Conservation (phyloP, 768 basidiomycete species). For the Suillus variegatus region DNA sequence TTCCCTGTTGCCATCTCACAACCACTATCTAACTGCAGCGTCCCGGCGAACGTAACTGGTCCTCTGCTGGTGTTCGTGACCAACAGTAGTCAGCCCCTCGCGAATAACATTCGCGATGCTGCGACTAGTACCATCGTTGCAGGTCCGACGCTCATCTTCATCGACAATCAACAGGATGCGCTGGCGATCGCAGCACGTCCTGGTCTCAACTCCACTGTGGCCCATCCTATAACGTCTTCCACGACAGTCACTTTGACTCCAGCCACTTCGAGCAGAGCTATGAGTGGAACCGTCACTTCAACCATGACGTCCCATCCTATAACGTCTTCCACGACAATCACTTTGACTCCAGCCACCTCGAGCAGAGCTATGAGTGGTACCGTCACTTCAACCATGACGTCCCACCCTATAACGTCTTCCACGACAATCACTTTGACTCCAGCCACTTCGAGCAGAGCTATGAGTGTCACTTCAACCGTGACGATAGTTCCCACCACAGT, state of each 20-base stretch:
- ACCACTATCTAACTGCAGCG: conserved; percentile 59
- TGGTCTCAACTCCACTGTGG: conserved; percentile 13
- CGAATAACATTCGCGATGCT: conserved; percentile 51
- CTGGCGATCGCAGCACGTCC: conserved; percentile 49
- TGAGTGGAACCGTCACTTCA: conserved; percentile 37
- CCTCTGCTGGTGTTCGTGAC: conserved; percentile 76
- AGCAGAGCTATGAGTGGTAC: conserved; percentile 30
- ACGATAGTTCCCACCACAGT: not conserved
- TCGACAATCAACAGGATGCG: conserved; percentile 58
- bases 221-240: conserved; percentile 2
- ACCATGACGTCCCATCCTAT: conserved; percentile 19
- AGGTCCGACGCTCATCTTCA: conserved; percentile 69
- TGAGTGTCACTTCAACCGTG: conserved; percentile 34
- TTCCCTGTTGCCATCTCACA: conserved; percentile 53
- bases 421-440: conserved; percentile 1
- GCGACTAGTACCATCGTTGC: conserved; percentile 42
- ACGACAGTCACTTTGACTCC: conserved; percentile 6
- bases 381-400: conserved; percentile 32
- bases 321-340: too few relatives aligned
- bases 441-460: conserved; percentile 21
- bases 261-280: conserved; percentile 22
- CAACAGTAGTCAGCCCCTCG: conserved; percentile 58
- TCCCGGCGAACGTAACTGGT: conserved; percentile 70
- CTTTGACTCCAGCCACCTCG: conserved; percentile 15
- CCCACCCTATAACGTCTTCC: too few relatives aligned